phyloP scores from a whole-genome alignment of 805 yeast species.

The Saccharomycopsis babjevae region DNA sequence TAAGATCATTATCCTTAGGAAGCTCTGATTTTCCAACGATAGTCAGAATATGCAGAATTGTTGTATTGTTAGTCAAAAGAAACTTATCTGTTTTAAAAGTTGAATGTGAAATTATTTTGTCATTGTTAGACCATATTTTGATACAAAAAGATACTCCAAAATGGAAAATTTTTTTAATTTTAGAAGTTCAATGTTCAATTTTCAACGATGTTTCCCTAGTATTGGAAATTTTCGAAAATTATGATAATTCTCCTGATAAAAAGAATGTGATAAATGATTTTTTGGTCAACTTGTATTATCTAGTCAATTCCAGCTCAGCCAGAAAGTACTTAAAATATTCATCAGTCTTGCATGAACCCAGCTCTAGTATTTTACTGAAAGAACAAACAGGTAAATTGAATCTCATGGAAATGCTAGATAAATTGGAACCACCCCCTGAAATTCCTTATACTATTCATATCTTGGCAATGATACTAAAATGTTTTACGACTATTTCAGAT shows the following conservation, averaged over 20 bases:
- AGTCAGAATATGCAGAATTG: slow-evolving; percentile 66
- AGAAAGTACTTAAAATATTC: slow-evolving; percentile 28
- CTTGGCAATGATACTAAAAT: slow-evolving; percentile 35
- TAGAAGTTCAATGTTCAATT: slow-evolving; percentile 61
- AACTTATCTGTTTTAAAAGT: slow-evolving; percentile 54
- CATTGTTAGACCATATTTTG: slow-evolving; percentile 63
- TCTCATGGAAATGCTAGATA: slow-evolving; percentile 66
- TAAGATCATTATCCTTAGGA: slow-evolving; percentile 51
- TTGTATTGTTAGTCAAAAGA: slow-evolving; percentile 50
- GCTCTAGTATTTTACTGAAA: slow-evolving; percentile 6
- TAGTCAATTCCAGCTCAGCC: slow-evolving; percentile 26
- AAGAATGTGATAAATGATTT: slow-evolving; percentile 53
- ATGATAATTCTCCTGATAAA: slow-evolving; percentile 48
- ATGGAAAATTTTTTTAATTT: slow-evolving; percentile 68
- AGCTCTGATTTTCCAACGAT: slow-evolving; percentile 55
- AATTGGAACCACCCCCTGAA: slow-evolving; percentile 60
- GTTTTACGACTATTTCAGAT: slow-evolving; percentile 50
- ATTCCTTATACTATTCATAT: slow-evolving; percentile 42
- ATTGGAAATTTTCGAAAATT: slow-evolving; percentile 43
- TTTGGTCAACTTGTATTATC: slow-evolving; percentile 31
- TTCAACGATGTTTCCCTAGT: slow-evolving; percentile 47
- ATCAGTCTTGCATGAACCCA: slow-evolving; percentile 26
- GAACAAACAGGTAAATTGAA: neutral
- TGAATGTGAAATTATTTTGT: slow-evolving; percentile 74
- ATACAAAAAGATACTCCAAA: slow-evolving; percentile 41